Evolutionary conservation across 2,329 filamentous ascomycete species (phyloP), one percentile per base, ranked within the genome.

Genomic region (Aspergillus sp.): DNA sequence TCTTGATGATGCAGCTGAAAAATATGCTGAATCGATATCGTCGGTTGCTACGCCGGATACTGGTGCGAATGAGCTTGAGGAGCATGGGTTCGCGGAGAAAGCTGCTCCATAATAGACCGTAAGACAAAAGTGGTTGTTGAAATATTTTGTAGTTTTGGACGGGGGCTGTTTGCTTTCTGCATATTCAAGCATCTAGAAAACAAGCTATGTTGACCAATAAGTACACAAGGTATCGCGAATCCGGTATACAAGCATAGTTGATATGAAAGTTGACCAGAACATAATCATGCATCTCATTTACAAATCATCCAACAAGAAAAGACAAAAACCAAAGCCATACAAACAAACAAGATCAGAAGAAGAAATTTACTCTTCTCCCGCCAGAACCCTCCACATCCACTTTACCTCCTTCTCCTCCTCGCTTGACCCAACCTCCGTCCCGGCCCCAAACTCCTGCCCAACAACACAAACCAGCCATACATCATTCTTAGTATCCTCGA

Each of bases 381-480:
- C 60, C 49, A 72, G 51, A 42, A 67, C 60, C 45, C 59, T 61
- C 69, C 69, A 72, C 58, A 72, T 62, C 53, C 60, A 64, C 52
- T 69, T 66, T 25, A 59, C 62, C 55, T 71, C 67, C 13, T 64
- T 58, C 41, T 70, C 63, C 42, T 69, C 66, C 41, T 67, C 67
- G 50, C 65, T 62, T 17, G 64, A 65, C 7, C 66, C 67, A 9
- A 53, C 52, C 45, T 65, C 60, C 4, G 66, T 69, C 5, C 70
- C 70, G 1, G 69, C 71, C 37, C 69, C 67, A 52, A 69, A 75
- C 15, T 67, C 66, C 57, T 76, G 72, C 1, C 72, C 71, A 44
- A 74, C 68, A 15, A 73, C 71, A 72, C 95, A 97, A 39, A 97
- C 90, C 58, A 98, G 73, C 86, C 90, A 96, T 55, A 82, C 79